These are phyloP conservation scores for Chara braunii DNA, from an alignment of 139 green algal species.

Conservation along the genomic window DNA sequence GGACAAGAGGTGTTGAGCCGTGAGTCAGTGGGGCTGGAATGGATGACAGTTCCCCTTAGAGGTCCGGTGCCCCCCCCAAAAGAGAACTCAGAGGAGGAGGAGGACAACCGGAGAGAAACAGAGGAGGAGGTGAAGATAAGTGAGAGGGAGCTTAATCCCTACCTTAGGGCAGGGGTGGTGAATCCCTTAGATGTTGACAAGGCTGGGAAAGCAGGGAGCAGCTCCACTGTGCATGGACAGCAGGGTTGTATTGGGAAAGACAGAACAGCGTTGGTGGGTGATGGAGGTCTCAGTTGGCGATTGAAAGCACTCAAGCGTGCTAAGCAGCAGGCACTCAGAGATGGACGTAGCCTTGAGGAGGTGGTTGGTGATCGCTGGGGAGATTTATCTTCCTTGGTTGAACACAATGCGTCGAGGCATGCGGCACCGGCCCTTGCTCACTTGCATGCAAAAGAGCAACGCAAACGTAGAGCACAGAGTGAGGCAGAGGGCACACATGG, in stretches of 20 bases:
- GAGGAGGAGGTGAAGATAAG: not conserved
- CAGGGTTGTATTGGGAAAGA: not conserved
- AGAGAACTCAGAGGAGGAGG: not conserved
- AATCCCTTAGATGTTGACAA: not conserved
- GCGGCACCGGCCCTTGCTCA: conserved; percentile 29
- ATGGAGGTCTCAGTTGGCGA: conserved; percentile 83
- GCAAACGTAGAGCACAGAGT: not conserved
- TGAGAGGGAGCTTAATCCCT: conserved; percentile 31
- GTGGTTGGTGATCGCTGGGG: conserved; percentile 73
- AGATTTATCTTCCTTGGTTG: conserved; percentile 56
- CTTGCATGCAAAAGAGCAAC: not conserved
- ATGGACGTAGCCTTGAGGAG: conserved; percentile 43
- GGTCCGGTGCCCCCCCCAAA: not conserved
- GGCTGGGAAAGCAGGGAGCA: not conserved
- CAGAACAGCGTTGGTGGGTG: conserved; percentile 49
- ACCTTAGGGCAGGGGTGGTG: conserved; percentile 13
- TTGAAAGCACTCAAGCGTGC: conserved; percentile 82
- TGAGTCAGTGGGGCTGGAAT: conserved; percentile 32
- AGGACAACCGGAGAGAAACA: conserved; percentile 12
- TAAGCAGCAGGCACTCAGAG: conserved; percentile 59
- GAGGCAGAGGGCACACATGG: not conserved
- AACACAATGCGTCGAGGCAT: conserved; percentile 31
- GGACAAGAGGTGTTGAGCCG: conserved; percentile 6
- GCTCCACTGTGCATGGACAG: not conserved
- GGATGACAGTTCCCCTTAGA: conserved; percentile 14